Evolutionary conservation across 495 filamentous ascomycete species (phyloP).

Genomic region (Elasticomyces elasticus): DNA sequence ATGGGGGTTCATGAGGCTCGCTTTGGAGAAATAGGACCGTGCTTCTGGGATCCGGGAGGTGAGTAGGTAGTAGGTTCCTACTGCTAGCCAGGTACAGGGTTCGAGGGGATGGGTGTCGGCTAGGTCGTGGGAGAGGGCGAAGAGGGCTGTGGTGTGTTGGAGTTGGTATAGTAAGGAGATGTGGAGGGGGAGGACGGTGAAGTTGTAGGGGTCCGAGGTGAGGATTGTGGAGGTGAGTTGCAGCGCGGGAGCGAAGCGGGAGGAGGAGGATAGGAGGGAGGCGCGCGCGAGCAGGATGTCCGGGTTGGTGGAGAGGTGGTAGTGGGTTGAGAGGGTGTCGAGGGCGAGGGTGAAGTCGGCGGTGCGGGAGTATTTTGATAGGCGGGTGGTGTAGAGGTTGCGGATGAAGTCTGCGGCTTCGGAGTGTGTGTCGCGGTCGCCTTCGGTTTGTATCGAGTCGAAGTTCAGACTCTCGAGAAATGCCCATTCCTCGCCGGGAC

Average conservation of each 20-base stretch:
- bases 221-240: constrained; percentile 75
- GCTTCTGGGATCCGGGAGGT: constrained; percentile 87
- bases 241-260: constrained; percentile 79
- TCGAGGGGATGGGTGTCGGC: constrained; percentile 87
- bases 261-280: constrained; percentile 88
- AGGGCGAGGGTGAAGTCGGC: constrained; percentile 72
- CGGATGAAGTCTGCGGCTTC: constrained; percentile 87
- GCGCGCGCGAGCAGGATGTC: constrained; percentile 89
- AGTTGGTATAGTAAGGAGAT: constrained; percentile 88
- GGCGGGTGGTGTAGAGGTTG: constrained; percentile 91
- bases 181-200: constrained; percentile 79
- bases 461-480: constrained; percentile 91
- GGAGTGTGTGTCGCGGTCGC: constrained; percentile 53
- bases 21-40: constrained; percentile 91
- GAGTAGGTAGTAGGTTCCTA: constrained; percentile 88
- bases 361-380: constrained; percentile 93
- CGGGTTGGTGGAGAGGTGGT: constrained; percentile 76
- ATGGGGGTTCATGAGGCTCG: constrained; percentile 92
- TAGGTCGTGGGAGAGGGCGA: constrained; percentile 87
- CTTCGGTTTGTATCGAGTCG: constrained; percentile 51
- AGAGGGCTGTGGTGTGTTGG: constrained; percentile 72
- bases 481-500: constrained; percentile 89
- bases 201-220: constrained; percentile 73
- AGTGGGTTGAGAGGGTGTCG: constrained; percentile 84
- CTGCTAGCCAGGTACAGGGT: constrained; percentile 81